Conservation (phyloP, 2,329 filamentous ascomycete genomes). For the Aspergillus sp. region DNA sequence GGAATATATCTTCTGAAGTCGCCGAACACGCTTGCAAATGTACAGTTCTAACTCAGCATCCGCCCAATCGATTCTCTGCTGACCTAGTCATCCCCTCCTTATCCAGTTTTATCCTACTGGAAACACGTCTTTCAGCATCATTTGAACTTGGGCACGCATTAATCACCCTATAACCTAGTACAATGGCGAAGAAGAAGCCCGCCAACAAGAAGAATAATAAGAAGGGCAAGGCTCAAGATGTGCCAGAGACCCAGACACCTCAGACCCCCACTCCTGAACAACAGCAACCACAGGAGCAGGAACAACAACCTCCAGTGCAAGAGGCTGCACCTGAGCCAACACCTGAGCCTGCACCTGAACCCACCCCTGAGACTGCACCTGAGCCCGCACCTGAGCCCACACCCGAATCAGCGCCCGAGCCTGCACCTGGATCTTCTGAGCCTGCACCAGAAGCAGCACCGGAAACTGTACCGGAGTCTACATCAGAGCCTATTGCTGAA, state of each 20-base stretch:
- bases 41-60: slow-evolving; percentile 23
- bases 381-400: too few relatives aligned
- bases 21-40: slow-evolving; percentile 25
- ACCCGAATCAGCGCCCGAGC: slow-evolving; percentile 1
- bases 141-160: slow-evolving; percentile 26
- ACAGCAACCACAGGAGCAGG: slow-evolving; percentile 11
- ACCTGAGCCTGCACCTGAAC: neutral
- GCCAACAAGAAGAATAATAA: slow-evolving; percentile 27
- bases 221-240: slow-evolving; percentile 28
- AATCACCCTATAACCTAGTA: slow-evolving; percentile 8
- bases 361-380: too few relatives aligned
- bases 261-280: slow-evolving; percentile 16
- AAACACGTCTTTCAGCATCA: slow-evolving; percentile 24
- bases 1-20: slow-evolving; percentile 27
- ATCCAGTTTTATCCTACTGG: slow-evolving; percentile 22
- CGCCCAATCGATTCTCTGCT: slow-evolving; percentile 24
- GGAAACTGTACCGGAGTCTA: slow-evolving; percentile 2
- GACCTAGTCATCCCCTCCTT: slow-evolving; percentile 11
- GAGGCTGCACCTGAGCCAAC: neutral
- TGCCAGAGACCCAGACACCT: slow-evolving; percentile 20
- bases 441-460: slow-evolving; percentile 6
- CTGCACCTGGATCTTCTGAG: too few relatives aligned
- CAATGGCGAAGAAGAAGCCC: slow-evolving; percentile 27
- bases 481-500: neutral
- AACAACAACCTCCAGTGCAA: slow-evolving; percentile 6